phyloP scores from a whole-genome alignment of 2,329 filamentous ascomycete genomes.

The Pezicula neosporulosa region DNA sequence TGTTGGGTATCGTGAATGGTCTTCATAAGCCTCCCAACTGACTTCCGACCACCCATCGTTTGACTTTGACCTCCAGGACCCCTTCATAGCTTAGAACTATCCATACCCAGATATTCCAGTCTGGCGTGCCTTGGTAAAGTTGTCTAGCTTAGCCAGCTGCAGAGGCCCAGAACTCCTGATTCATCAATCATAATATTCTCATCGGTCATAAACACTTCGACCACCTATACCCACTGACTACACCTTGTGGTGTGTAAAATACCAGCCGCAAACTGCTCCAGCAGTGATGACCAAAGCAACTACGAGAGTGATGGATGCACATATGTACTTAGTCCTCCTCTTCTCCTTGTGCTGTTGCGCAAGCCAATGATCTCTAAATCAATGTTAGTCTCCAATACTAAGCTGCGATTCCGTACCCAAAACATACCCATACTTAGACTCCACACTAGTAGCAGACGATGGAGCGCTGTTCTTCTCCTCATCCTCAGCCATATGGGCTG shows the following conservation, averaged over 20 bases:
- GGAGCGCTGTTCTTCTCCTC: conserved; percentile 14
- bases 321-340: conserved; percentile 21
- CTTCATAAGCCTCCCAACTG: no score
- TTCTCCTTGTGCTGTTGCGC: conserved; percentile 26
- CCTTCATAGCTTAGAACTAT: no score
- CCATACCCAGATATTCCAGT: no score
- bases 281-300: conserved; percentile 19
- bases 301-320: conserved; percentile 16
- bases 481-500: conserved; percentile 24
- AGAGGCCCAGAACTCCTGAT: no score
- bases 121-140: no score
- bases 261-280: conserved; percentile 21
- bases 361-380: conserved; percentile 26
- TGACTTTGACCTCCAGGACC: no score
- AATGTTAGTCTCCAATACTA: conserved; percentile 3
- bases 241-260: conserved; percentile 15
- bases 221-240: background rate
- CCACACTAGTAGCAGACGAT: conserved; percentile 12
- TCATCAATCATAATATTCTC: no score
- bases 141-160: no score
- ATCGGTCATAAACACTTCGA: background rate
- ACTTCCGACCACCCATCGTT: no score
- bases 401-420: background rate
- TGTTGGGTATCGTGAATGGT: no score
- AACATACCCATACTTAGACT: conserved; percentile 11